Percentiles rank a stretch among this genome's conserved stretches.
phyloP scores from a whole-genome alignment of 2,329 filamentous ascomycete species.

The Blastomyces silverae region DNA sequence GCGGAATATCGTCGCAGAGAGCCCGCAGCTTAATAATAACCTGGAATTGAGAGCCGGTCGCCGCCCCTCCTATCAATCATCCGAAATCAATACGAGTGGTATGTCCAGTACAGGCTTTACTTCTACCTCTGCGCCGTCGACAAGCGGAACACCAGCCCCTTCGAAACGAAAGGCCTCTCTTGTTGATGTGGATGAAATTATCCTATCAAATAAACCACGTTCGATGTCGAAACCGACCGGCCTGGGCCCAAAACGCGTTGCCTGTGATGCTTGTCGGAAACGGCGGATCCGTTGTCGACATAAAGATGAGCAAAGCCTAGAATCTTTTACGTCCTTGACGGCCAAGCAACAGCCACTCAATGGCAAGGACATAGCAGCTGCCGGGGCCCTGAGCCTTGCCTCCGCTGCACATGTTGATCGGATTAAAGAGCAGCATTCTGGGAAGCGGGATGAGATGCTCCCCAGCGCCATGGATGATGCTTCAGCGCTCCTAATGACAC shows the following conservation, averaged over 20 bases:
- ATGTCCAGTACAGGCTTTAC: conserved; percentile 19
- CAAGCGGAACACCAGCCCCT: conserved; percentile 25
- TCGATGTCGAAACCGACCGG: conserved; percentile 39
- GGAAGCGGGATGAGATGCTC: conserved; percentile 2
- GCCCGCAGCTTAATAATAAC: conserved; percentile 28
- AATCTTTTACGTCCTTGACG: conserved; percentile 1
- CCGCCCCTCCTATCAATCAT: conserved; percentile 29
- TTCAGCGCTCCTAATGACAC: conserved; percentile 7
- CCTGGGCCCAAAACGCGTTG: conserved; percentile 53
- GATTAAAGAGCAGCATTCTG: conserved; percentile 2
- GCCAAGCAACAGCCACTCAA: neutral
- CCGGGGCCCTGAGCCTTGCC: neutral
- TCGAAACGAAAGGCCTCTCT: conserved; percentile 21
- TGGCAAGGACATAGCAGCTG: conserved; percentile 11
- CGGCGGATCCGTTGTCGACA: conserved; percentile 58
- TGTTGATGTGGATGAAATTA: conserved; percentile 24
- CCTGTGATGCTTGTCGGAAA: conserved; percentile 57
- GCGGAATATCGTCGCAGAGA: conserved; percentile 44
- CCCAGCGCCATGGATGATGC: neutral
- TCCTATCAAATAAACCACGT: conserved; percentile 7
- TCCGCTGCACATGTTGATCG: neutral
- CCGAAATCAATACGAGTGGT: conserved; percentile 20
- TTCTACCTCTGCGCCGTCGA: conserved; percentile 24
- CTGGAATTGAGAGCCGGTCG: conserved; percentile 36
- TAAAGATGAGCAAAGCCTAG: conserved; percentile 47